Conservation (phyloP, 305 asterid species). For the Fraxinus sp. region DNA sequence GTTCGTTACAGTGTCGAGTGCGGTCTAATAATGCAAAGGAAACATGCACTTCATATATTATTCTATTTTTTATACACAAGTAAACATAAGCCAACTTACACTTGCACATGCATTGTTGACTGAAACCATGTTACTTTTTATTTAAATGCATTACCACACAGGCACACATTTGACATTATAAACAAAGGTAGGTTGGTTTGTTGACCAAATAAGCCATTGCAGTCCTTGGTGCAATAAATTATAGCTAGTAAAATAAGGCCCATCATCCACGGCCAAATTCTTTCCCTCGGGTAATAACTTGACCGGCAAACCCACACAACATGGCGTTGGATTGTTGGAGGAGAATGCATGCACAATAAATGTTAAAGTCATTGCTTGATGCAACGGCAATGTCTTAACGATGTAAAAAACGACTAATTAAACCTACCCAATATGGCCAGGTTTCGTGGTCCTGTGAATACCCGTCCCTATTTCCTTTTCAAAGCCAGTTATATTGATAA, state of each 20-base stretch:
- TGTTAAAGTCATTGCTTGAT: constrained; percentile 7
- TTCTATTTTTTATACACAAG: constrained; percentile 27
- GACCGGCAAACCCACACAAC: constrained; percentile 25
- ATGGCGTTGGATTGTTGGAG: constrained; percentile 18
- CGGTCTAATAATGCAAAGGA: not conserved
- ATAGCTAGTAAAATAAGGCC: constrained; percentile 18
- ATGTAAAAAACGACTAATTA: not conserved
- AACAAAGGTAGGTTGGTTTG: constrained; percentile 38
- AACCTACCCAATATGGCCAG: not conserved
- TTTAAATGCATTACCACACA: constrained; percentile 50
- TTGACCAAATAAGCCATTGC: constrained; percentile 47
- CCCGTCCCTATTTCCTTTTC: not conserved
- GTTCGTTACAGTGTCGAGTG: not conserved
- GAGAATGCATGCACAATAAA: constrained; percentile 23
- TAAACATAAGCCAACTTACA: constrained; percentile 35
- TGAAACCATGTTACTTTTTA: constrained; percentile 59
- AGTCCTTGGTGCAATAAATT: constrained; percentile 24
- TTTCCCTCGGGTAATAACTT: constrained; percentile 20
- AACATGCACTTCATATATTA: not conserved
- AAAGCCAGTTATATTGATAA: not conserved
- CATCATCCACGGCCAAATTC: constrained; percentile 28
- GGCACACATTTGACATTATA: constrained; percentile 55
- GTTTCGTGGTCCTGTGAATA: not conserved
- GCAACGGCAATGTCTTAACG: not conserved
- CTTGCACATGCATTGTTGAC: constrained; percentile 76